Evolutionary conservation across 176 grass and related monocot genomes (phyloP).

Genomic region (Chloris gayana): DNA sequence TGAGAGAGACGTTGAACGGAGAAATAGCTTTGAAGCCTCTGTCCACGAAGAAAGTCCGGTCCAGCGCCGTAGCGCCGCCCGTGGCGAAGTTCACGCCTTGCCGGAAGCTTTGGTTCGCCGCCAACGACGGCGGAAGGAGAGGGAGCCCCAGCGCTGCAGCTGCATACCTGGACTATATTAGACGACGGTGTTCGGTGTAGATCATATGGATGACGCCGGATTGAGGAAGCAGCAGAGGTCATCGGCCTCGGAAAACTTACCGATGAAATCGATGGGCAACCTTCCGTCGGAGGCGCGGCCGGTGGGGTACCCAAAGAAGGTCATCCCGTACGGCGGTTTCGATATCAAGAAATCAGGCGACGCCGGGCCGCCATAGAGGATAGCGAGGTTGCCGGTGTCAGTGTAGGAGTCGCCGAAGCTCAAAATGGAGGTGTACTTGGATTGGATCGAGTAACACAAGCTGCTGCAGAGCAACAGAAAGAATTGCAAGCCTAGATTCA

Average conservation of each 20-base stretch:
- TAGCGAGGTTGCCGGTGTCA: conserved; percentile 52
- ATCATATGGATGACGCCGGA: too few relatives aligned
- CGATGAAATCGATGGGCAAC: conserved; percentile 58
- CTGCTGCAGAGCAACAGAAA: conserved; percentile 4
- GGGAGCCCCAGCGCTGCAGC: conserved; percentile 57
- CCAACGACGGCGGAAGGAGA: conserved; percentile 47
- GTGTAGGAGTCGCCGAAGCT: conserved; percentile 63
- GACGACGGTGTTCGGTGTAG: background rate
- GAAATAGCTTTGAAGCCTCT: background rate
- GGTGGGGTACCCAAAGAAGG: conserved; percentile 28
- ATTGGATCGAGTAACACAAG: background rate
- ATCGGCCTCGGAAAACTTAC: background rate
- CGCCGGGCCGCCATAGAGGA: conserved; percentile 33
- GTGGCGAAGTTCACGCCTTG: conserved; percentile 59
- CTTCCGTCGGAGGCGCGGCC: conserved; percentile 59
- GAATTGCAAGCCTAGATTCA: conserved; percentile 1
- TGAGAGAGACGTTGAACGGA: conserved; percentile 40
- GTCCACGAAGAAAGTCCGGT: conserved; percentile 40
- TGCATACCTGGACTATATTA: background rate
- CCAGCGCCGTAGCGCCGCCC: conserved; percentile 38
- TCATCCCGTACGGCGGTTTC: conserved; percentile 47
- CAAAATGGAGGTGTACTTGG: conserved; percentile 50
- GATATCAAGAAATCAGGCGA: background rate
- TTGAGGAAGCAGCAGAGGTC: background rate
- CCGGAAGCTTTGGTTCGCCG: conserved; percentile 40